Conservation (phyloP, 23 red algal genomes). For the Cyanidium caldarium region DNA sequence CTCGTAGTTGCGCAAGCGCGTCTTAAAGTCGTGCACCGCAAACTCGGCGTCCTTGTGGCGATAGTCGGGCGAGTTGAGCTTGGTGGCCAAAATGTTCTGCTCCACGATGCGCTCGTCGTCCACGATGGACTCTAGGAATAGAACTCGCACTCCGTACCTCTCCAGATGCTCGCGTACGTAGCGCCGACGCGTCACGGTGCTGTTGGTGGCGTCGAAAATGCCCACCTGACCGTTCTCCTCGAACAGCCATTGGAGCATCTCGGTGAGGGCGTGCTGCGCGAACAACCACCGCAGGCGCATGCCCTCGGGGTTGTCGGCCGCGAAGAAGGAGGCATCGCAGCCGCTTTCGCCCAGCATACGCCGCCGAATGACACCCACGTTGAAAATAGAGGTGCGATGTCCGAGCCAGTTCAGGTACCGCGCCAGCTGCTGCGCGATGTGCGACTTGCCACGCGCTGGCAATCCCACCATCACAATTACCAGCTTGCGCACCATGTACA, state of each 20-base stretch:
- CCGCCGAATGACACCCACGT: constrained; percentile 78
- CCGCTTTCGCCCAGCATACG: constrained; percentile 50
- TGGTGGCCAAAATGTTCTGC: constrained; percentile 87
- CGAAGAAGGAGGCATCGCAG: constrained; percentile 59
- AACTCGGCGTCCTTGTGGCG: constrained; percentile 52
- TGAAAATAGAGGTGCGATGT: constrained; percentile 55
- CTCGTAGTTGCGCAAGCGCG: constrained; percentile 58
- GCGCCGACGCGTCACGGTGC: constrained; percentile 40
- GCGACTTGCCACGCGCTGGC: constrained; percentile 84
- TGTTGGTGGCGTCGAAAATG: constrained; percentile 96
- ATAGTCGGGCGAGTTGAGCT: constrained; percentile 79
- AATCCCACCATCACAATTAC: constrained; percentile 97
- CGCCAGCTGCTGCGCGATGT: constrained; percentile 72
- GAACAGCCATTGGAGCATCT: constrained; percentile 78
- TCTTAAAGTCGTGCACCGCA: constrained; percentile 76
- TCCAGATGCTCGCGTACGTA: constrained; percentile 68
- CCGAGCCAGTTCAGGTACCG: constrained; percentile 99
- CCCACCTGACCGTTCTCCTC: constrained; percentile 55
- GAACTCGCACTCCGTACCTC: constrained; percentile 57
- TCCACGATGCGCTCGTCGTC: constrained; percentile 70
- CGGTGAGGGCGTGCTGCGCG: constrained; percentile 57
- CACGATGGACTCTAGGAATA: constrained; percentile 87
- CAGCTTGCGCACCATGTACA: constrained; percentile 30
- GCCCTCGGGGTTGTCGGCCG: constrained; percentile 53
- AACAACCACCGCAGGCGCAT: constrained; percentile 47